Base-by-base conservation (phyloP, 768 basidiomycete genomes). In the Russula emetica region DNA sequence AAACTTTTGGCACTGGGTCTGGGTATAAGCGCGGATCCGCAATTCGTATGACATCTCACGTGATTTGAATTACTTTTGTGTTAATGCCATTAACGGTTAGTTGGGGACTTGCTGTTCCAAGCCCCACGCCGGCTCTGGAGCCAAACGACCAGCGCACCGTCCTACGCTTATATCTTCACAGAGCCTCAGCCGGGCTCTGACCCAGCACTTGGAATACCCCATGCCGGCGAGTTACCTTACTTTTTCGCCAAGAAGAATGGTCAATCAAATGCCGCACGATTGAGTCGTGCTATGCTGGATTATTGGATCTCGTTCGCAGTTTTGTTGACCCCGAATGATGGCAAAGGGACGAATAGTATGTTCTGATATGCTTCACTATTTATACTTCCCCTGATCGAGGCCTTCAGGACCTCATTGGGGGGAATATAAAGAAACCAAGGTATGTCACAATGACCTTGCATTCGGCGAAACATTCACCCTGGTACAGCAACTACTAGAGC, bases 271-370 rank as follows among this genome's bases (percentile, higher is more conserved):
- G 20, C 61, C 0, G 67, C 64, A 18, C 40, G 14, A 38, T 50
- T 80, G 1, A 78, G 78, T 50, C 67, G 55, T 5, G 13, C 66
- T 18, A 79, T 80, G 78, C 73, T 74, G 20, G 77, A 80, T 34
- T 79, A 79, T 51, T 80, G 79, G 79, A 69, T 81, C 22, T 80
- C 79, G 0, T 81, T 81, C 58, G 77, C 77, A 1, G 77, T 75
- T 1, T 77, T 76, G 28, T 69, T 80, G 28, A 73, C 76, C 34
- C 79, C 79, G n/a, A 80, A 80, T 57, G 79, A 80, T 55, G 76
- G 77, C 4, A 72, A 68, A 18, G 79, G 79, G 16, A 55, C 69
- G 32, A 50, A 61, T 10, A 76, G 78, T 78, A 60, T 51, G 71
- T 60, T 34, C 10, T 18, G 44, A 55, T n/a, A 22, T 6, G 7